These are phyloP conservation scores for Gnetum montanum DNA, from an alignment of 75 land plant genomes.

Conservation along the genomic window DNA sequence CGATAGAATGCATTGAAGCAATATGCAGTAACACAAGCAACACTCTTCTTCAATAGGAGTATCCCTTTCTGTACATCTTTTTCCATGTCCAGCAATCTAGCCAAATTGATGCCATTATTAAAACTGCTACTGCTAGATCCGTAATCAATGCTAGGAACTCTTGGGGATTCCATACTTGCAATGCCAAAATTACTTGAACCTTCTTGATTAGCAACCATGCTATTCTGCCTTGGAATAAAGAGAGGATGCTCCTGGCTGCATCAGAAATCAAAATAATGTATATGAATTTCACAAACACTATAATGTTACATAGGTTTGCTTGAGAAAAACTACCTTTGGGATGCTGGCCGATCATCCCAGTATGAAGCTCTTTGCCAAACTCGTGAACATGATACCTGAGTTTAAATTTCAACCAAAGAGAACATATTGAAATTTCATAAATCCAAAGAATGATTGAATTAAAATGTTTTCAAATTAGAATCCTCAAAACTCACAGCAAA, in stretches of 20 bases:
- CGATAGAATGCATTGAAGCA: conserved; percentile 50
- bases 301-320: background rate
- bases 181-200: conserved; percentile 63
- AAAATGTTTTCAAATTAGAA: no score
- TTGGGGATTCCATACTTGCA: conserved; percentile 64
- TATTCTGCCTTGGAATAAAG: conserved; percentile 63
- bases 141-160: conserved; percentile 24
- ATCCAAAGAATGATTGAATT: no score
- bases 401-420: conserved; percentile 4
- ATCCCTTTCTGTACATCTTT: conserved; percentile 83
- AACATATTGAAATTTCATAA: background rate
- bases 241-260: conserved; percentile 87
- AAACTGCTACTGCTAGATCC: conserved; percentile 36
- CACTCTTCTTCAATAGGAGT: conserved; percentile 79
- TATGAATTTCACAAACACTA: background rate
- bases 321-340: conserved; percentile 44
- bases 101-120: conserved; percentile 45
- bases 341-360: conserved; percentile 76
- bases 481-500: conserved; percentile 56
- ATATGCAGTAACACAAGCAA: conserved; percentile 76
- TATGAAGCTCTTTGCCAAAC: conserved; percentile 91
- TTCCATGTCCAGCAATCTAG: conserved; percentile 48
- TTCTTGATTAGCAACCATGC: conserved; percentile 36
- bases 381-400: conserved; percentile 83
- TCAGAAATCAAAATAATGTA: conserved; percentile 4